Evolutionary conservation across 495 filamentous ascomycete species (phyloP), one percentile per base, ranked within the genome.

Genomic region (Platismatia glauca): DNA sequence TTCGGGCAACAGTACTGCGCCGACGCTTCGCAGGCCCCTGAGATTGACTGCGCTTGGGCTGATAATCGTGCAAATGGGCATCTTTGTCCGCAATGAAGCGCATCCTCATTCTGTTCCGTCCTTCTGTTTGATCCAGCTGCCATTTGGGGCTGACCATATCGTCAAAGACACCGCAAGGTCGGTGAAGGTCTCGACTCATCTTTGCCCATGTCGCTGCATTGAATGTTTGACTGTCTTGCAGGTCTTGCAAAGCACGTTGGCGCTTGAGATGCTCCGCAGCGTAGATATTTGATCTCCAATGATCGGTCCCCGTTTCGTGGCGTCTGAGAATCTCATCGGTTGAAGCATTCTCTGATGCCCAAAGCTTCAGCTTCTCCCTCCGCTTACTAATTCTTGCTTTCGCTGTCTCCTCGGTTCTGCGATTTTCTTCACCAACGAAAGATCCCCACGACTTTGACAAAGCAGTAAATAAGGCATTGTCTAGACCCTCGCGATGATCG

Each of bases 261-360:
- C 92, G 88, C 70, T 95, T 97, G 67, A 92, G 81, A 63, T 93
- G 88, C 72, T 98, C 94, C 0, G 92, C 89, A 62, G 87, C 84
- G 71, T 91, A 92, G 46, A 97, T 95, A 65, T 96, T 97, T 60
- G 90, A 88, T 75, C 90, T 87, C 95, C 93, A 97, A 60, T 91
- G 86, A 57, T 84, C 86, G 60, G 91, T 89, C 2, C 89, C 86
- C 64, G 86, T 86, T 66, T 95, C 89, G 69, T 96, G 91, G 18
- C 85, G 85, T 58, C 86, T 82, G 56, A 88, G 80, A 44, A 86
- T 77, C 62, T 89, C 86, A 53, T 95, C 89, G 27, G 79, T 78
- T 55, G 81, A 78, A 34, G 83, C 72, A 63, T 86, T 84, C 57
- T 91, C 83, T 6, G 76, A 71, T 48, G 85, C 82, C 91, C 91